phyloP scores from a whole-genome alignment of 495 filamentous ascomycete species.

The Hyaloscypha finlandica region DNA sequence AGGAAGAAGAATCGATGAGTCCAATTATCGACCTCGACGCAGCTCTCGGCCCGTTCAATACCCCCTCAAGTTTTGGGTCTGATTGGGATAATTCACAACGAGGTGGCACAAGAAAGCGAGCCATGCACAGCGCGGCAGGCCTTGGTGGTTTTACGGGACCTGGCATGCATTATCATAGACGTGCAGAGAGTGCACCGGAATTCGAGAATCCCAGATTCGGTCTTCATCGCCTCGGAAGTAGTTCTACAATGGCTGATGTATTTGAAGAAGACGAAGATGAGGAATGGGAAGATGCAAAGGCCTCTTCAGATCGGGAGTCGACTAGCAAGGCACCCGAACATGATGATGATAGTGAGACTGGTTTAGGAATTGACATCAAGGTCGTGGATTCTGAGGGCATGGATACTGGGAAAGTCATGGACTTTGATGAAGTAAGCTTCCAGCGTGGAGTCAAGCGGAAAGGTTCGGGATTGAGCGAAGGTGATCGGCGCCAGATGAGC shows the following conservation, averaged over 20 bases:
- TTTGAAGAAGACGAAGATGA: conserved; percentile 95
- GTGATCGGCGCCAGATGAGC: conserved; percentile 29
- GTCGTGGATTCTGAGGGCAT: conserved; percentile 43
- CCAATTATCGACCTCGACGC: conserved; percentile 94
- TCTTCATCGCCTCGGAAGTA: conserved; percentile 59
- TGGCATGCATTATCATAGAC: conserved; percentile 87
- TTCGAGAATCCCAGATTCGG: conserved; percentile 70
- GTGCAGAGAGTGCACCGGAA: conserved; percentile 87
- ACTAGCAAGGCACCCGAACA: conserved; percentile 33
- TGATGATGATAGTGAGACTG: conserved; percentile 36
- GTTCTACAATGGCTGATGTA: conserved; percentile 80
- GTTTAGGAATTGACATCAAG: conserved; percentile 55
- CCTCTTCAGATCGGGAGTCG: conserved; percentile 44
- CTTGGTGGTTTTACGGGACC: conserved; percentile 75
- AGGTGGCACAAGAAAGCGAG: conserved; percentile 64
- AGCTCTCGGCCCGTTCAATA: conserved; percentile 91
- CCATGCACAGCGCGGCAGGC: conserved; percentile 86
- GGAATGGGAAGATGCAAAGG: conserved; percentile 42
- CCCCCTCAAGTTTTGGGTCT: conserved; percentile 55
- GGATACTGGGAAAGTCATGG: conserved; percentile 22
- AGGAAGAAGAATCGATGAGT: conserved; percentile 66
- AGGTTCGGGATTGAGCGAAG: conserved; percentile 39
- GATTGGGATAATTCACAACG: conserved; percentile 58
- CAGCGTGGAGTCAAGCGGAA: conserved; percentile 40
- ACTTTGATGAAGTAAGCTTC: conserved; percentile 23